Conservation (phyloP, 2,329 filamentous ascomycete genomes). For the Diaporthe longicolla region DNA sequence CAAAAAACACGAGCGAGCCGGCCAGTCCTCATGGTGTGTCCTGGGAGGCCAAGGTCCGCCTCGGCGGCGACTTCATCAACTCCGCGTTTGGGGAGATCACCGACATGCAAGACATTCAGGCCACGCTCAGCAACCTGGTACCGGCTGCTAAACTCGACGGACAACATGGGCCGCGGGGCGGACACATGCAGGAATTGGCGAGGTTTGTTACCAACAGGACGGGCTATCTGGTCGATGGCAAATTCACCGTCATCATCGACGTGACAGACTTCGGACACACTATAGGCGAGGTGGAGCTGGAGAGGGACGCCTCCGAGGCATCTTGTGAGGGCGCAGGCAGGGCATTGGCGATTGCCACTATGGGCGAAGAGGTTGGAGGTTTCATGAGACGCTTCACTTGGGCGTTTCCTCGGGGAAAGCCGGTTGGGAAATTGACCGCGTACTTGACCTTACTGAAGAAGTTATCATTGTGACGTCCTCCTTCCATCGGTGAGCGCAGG, state of each 20-base stretch:
- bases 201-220: slow-evolving; percentile 34
- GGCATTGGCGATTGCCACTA: not conserved
- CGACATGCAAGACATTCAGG: slow-evolving; percentile 9
- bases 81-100: slow-evolving; percentile 31
- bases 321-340: not conserved
- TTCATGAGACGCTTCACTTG: slow-evolving; percentile 26
- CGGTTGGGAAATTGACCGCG: slow-evolving; percentile 25
- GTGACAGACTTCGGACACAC: slow-evolving; percentile 23
- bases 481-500: no score
- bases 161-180: not conserved
- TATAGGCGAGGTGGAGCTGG: slow-evolving; percentile 25
- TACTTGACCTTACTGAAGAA: no score
- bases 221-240: slow-evolving; percentile 15
- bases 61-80: slow-evolving; percentile 19
- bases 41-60: slow-evolving; percentile 31
- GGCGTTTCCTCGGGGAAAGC: slow-evolving; percentile 22
- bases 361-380: slow-evolving; percentile 14
- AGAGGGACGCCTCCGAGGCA: not conserved
- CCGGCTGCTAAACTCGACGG: not conserved
- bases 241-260: slow-evolving; percentile 24
- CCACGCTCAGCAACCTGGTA: not conserved
- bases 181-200: slow-evolving; percentile 25
- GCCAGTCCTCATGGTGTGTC: not conserved
- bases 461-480: no score
- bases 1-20: no score